Base-by-base conservation (phyloP, 139 green algal genomes). In the Mesotaenium endlicherianum region DNA sequence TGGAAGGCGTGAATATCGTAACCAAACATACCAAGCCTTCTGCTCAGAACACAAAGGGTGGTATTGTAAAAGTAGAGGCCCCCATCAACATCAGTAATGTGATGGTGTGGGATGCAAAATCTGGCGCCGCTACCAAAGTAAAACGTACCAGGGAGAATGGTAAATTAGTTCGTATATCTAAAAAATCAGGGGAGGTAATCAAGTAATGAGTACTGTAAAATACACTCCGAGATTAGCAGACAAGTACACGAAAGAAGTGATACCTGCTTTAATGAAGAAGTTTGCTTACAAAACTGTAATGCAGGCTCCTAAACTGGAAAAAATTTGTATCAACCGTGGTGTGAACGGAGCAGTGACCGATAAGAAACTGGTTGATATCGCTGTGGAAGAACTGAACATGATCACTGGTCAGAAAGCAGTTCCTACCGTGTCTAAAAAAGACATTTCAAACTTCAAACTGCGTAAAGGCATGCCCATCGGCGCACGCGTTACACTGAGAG, bases 331-430 rank as follows among this genome's bases (percentile, higher is more conserved):
- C 4, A 82, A 82, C 6, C 70, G 75, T 77, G 75, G 75, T 77
- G 34, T 82, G 40, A 34, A 34, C 70, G 75, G 70, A 82, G 75
- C 75, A 82, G 68, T 34, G 36, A 30, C 68, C 68, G 70, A 82
- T 82, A 30, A 26, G n/a, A 82, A 82, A 82, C 70, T 34, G 38
- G 5, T 86, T 1, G 80, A 86, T 31, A 72, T 31, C 40, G 55
- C 79, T 6, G 34, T 85, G 2, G 45, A 40, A 74, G 70, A 87
- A 26, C 38, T 87, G 39, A 49, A 47, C 14, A 38, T 78, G 39
- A 85, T 87, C 31, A 75, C 81, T 75, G 74, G 70, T 42, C 70
- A 87, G 39, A 86, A 60, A 34, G 74, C 81, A 34, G 45, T 84
- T 3, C 70, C 84, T 30, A 83, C 81, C 41, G 41, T 39, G 36